These are phyloP conservation scores for Paecilomyces formosus DNA, from an alignment of 2,329 filamentous ascomycete genomes.

Conservation along the genomic window DNA sequence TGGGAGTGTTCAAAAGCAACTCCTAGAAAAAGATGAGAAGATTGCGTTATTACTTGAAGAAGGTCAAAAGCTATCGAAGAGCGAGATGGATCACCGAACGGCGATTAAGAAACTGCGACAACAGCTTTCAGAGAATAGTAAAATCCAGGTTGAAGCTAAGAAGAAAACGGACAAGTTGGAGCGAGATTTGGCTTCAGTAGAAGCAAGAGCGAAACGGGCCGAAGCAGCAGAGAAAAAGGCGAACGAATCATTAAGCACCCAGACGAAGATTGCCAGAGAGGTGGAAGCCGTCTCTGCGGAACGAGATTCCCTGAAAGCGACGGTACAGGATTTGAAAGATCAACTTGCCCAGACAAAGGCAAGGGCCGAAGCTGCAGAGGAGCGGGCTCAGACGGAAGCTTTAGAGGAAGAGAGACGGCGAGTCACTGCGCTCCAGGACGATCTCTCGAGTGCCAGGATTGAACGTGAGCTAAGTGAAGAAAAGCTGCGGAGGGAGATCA, in stretches of 20 bases:
- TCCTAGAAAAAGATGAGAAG: slow-evolving; percentile 84
- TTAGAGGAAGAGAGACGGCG: slow-evolving; percentile 57
- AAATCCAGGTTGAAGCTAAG: slow-evolving; percentile 42
- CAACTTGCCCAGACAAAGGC: slow-evolving; percentile 63
- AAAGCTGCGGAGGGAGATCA: slow-evolving; percentile 60
- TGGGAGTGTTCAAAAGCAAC: slow-evolving; percentile 65
- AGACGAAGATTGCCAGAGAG: slow-evolving; percentile 48
- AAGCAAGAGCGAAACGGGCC: slow-evolving; percentile 53
- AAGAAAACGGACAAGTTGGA: slow-evolving; percentile 54
- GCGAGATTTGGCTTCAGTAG: slow-evolving; percentile 40
- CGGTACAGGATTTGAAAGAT: slow-evolving; percentile 59
- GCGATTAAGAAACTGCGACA: slow-evolving; percentile 71
- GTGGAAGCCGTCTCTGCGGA: slow-evolving; percentile 57
- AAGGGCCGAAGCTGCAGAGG: slow-evolving; percentile 59
- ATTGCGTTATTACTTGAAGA: slow-evolving; percentile 88
- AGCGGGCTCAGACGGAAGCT: slow-evolving; percentile 59
- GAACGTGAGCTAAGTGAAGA: slow-evolving; percentile 72
- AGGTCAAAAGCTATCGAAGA: slow-evolving; percentile 78
- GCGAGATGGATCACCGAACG: slow-evolving; percentile 74
- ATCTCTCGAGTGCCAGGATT: slow-evolving; percentile 58
- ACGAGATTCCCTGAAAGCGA: slow-evolving; percentile 54
- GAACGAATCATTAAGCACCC: slow-evolving; percentile 47
- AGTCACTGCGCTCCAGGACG: slow-evolving; percentile 51
- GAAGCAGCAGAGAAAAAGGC: slow-evolving; percentile 53
- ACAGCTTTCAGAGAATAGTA: slow-evolving; percentile 46